Base-by-base conservation (phyloP, 2,329 filamentous ascomycete genomes). In the Alternaria postmessia region DNA sequence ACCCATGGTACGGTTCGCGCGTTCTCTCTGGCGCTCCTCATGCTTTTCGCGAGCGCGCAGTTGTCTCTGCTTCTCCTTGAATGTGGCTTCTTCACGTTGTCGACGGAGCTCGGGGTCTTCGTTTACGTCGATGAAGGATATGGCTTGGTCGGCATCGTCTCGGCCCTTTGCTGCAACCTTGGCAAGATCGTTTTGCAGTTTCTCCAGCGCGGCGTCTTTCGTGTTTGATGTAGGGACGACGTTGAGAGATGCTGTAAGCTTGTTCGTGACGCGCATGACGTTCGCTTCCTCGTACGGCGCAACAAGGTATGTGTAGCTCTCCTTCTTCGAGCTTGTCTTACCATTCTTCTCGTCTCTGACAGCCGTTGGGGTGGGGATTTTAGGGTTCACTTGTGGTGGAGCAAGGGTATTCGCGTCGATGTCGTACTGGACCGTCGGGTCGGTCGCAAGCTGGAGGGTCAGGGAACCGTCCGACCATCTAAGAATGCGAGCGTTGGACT, bases 401-500 rank as follows among this genome's bases (percentile, higher is more conserved):
- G 90, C 90, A 48, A 93, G 86, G 24, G 84, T 80, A 78, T 92
- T 93, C 69, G 86, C 88, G 63, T 88, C 85, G 46, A 94, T 85
- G 71, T 93, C 90, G 81, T 90, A 94, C 71, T 94, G 91, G 64
- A 89, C 88, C 36, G 79, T 82, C 2, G 87, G 86, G 38, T 87
- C 84, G 60, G 87, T 88, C 14, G 91, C 91, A 24, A 94, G 83
- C n/a, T 90, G 87, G 24, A 94, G 81, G 11, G 91, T 93, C 16
- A 92, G 81, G 4, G 89, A 92, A 28, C 91, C 91, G 72, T 94
- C 91, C 62, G 89, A 92, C 91, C 91, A 94, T 67, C 87, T 86
- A 72, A 92, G 87, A 30, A 94, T 81, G 63, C 89, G 86, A 3
- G 91, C 87, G 74, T 94, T 94, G 72, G 91, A 93, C 73, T 91